These are phyloP conservation scores for Rhizomucor pusillus DNA, from an alignment of 371 early-diverging fungal genomes.

Conservation along the genomic window DNA sequence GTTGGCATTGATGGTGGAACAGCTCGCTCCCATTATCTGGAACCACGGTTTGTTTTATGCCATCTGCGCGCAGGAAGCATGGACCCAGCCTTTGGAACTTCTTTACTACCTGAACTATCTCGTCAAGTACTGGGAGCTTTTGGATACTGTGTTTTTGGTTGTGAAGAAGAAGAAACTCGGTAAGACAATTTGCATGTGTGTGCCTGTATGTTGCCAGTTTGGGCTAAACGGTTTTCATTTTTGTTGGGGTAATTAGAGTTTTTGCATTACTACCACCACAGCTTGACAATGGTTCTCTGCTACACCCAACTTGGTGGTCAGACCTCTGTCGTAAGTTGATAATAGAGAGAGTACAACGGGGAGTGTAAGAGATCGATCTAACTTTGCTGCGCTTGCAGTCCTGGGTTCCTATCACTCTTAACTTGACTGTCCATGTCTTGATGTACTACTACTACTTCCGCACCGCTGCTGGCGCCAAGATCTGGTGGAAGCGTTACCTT, in stretches of 20 bases:
- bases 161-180: conserved; percentile 34
- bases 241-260: conserved; percentile 51
- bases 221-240: neutral
- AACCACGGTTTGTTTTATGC: conserved; percentile 67
- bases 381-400: conserved; percentile 38
- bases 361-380: conserved; percentile 18
- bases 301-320: conserved; percentile 78
- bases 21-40: conserved; percentile 60
- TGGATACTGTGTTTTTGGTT: conserved; percentile 32
- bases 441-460: conserved; percentile 94
- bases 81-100: conserved; percentile 72
- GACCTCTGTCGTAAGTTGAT: conserved; percentile 72
- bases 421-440: conserved; percentile 88
- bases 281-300: conserved; percentile 88
- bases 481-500: conserved; percentile 93
- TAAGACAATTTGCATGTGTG: conserved; percentile 8
- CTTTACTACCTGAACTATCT: conserved; percentile 84
- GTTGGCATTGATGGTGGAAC: conserved; percentile 66
- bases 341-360: conserved; percentile 5
- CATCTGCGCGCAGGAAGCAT: conserved; percentile 62
- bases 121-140: conserved; percentile 82
- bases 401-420: conserved; percentile 78
- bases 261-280: conserved; percentile 90
- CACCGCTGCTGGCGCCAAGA: conserved; percentile 76
- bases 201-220: neutral